Evolutionary conservation across 495 filamentous ascomycete species (phyloP).

Genomic region (Ramalina peruviana): DNA sequence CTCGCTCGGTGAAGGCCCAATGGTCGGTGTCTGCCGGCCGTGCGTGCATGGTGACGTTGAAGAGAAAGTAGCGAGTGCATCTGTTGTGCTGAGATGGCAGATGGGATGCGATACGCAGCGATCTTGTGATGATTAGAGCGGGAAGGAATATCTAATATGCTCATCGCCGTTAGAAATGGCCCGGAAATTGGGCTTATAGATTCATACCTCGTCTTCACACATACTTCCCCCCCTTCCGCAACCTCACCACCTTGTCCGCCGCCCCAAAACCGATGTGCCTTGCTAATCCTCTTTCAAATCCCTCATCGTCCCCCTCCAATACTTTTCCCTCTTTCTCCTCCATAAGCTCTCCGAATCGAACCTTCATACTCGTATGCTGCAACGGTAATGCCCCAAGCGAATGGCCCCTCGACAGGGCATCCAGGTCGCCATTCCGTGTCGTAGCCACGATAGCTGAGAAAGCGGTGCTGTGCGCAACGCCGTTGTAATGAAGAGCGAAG

Average conservation of each 20-base stretch:
- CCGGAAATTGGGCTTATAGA: no score
- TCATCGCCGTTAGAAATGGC: no score
- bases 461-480: slow-evolving; percentile 1
- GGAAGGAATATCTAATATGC: no score
- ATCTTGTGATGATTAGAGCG: no score
- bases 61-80: no score
- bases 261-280: not conserved
- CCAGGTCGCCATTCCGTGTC: slow-evolving; percentile 4
- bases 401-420: slow-evolving; percentile 1
- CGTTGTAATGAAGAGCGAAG: slow-evolving; percentile 4
- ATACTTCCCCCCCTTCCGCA: not conserved
- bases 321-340: not conserved
- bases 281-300: not conserved
- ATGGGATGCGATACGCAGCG: no score
- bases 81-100: no score
- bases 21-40: no score
- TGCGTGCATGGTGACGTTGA: no score
- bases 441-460: slow-evolving; percentile 12
- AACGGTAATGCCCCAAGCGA: slow-evolving; percentile 6
- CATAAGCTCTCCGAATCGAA: not conserved
- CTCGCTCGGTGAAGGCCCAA: no score
- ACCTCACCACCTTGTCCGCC: not conserved
- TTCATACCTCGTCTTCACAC: not conserved
- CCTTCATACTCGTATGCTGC: slow-evolving; percentile 1
- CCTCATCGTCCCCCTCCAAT: not conserved